Base-by-base conservation (phyloP, 257 asterid species). In the Capsicum pubescens region DNA sequence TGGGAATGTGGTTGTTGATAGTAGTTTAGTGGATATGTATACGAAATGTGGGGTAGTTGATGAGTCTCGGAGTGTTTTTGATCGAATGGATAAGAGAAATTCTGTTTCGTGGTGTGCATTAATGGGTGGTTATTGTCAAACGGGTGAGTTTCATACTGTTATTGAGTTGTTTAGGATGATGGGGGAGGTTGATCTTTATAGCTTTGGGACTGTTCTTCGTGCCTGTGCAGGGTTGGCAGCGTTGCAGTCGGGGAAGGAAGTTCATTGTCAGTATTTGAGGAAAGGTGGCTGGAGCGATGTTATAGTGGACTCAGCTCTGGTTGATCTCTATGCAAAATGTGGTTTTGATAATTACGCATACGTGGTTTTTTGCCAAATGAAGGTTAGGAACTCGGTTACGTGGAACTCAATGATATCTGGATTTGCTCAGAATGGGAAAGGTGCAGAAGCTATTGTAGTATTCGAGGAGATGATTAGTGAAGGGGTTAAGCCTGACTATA, bases 381-480 rank as follows among this genome's bases (percentile, higher is more conserved):
- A 86, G 9, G 84, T 86, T 55, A 92, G 90, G 85, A 96, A 94
- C 85, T 74, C 92, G 85, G 93, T 96, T 58, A 91, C 97, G 54
- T 96, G 99, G 99, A 96, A 96, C 84, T 89, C 97, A 0, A 92
- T 96, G 98, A 91, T 96, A 39, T 93, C 98, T 76, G 98, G 98
- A 54, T 93, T 93, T 63, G 98, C 99, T 58, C 98, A 94, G 89
- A 94, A 94, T 35, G 98, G 99, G 19, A 89, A 92, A 83, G 98
- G 98, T 3, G 74, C 26, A 74, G 98, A 96, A 87, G 95, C 97
- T 81, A 84, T 92, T 32, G 52, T 82, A 85, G 74, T 89, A 48
- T 96, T 96, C 10, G 80, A 90, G 71, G 89, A 87, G 86, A 96
- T 94, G 98, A 89, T 90, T 68, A 67, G 36, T 15, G 91, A 82